A percentile compares a stretch with the other conserved stretches of the same genome.
Evolutionary conservation across 176 grass and related monocot species (phyloP).

Genomic region (Otatea glauca): DNA sequence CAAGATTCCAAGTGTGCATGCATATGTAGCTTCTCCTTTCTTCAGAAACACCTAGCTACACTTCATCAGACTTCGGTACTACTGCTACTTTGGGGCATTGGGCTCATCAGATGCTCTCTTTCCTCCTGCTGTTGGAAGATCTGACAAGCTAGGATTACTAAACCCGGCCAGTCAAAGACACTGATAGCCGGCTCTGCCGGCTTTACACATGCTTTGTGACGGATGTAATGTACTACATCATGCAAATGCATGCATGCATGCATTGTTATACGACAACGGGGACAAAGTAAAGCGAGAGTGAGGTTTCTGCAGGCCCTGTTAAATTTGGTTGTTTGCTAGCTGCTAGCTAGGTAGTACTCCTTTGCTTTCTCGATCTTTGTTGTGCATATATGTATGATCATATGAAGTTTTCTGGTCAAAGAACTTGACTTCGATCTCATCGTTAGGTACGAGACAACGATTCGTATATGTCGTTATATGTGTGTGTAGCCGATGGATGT

Average conservation of each 20-base stretch:
- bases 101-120: neutral
- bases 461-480: neutral
- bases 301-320: neutral
- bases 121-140: constrained; percentile 21
- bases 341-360: neutral
- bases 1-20: neutral
- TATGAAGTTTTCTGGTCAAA: neutral
- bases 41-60: neutral
- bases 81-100: neutral
- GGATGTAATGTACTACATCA: neutral
- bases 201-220: constrained; percentile 21
- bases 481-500: neutral
- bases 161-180: constrained; percentile 44
- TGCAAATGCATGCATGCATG: neutral
- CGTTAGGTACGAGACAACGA: neutral
- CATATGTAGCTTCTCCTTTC: neutral
- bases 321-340: neutral
- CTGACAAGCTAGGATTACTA: constrained; percentile 30
- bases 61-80: neutral
- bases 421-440: neutral
- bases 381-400: neutral
- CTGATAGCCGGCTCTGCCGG: constrained; percentile 23
- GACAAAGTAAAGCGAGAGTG: neutral
- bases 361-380: neutral
- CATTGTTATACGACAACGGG: neutral